Base-by-base conservation (phyloP, 225 moss, liverwort and hornwort species). In the Thuidium tamariscinum region DNA sequence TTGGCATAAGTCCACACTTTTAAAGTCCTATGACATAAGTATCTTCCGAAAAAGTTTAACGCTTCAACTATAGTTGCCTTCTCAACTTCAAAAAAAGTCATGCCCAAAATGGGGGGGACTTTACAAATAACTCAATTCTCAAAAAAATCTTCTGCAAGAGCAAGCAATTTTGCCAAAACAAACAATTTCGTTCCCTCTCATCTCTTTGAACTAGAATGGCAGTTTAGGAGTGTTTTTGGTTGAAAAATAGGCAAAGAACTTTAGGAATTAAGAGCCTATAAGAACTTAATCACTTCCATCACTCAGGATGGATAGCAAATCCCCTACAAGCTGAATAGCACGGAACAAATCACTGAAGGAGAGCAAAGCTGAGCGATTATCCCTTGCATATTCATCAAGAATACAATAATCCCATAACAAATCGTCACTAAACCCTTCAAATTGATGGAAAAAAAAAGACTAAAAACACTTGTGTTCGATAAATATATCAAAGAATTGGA, bases 401-500 rank as follows among this genome's bases (percentile, higher is more conserved):
- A 84, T 68, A 21, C 83, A 39, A 54, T 18, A 41, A 63, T 67
- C 68, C 83, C 48, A 64, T 44, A 59, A 81, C 81, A 89, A 84
- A 91, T 86, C 87, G 88, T 84, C 84, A 81, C 70, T 81, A 56
- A 81, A 65, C 57, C 57, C 73, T 84, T 73, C 89, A 77, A 32
- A 60, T 73, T 51, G 36, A 73, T 82, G 67, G n/a, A 37, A 66
- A 83, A 80, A 78, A n/a, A n/a, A 88, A 51, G 51, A 73, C 84
- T 89, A 91, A 82, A 29, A 77, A 89, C 87, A 84, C 72, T 70
- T 57, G 48, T 39, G 84, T 76, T 64, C 72, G 89, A 91, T 87
- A 91, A 91, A 84, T 91, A 89, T 62, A 87, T 89, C 86, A 97
- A 97, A 96, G 94, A 96, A 97, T 96, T 92, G 91, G 64, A 89